Base-by-base conservation (phyloP, 495 filamentous ascomycete genomes). In the Hypoxylon perforatum region DNA sequence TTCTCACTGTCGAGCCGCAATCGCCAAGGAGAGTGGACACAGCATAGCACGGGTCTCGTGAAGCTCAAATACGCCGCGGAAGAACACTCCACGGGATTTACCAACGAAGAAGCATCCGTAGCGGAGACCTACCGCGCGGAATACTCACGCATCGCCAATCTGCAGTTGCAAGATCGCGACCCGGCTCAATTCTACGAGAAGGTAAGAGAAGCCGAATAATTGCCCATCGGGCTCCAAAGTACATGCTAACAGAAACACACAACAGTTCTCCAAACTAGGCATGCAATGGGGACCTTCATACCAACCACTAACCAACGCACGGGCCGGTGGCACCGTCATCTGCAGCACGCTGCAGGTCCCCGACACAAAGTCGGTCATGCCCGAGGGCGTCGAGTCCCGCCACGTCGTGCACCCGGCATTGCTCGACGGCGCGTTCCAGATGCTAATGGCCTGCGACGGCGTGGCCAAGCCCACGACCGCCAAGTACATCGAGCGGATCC, bases 331-430 rank as follows among this genome's bases (percentile, higher is more conserved):
- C 30, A 71, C 58, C 19, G 35, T 61, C 14, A 66, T 69, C 30
- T 48, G 41, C 42, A 65, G 52, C 35, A 73, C 66, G n/a, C 50
- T 78, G 15, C 33, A 57, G 30, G 72, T 79, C 53, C 78, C 75
- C 6, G 73, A 82, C 46, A 75, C 71, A 19, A 59, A 62, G 28
- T 62, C 61, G 18, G 47, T 66, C 12, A 81, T 83, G 80, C 78
- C 80, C 25, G 45, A 54, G 9, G 53, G 73, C 0, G 73, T 73
- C 45, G 73, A 81, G 45, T 73, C 74, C 22, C 54, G 61, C 57
- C 76, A 77, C 63, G 39, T 82, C 17, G 73, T 83, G 22, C 81
- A 84, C 44, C 81, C 81, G 7, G 68, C 78, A 6, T 77, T 76
- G 5, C 70, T 78, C 7, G 76, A 77, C 48, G 54, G 72, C 44